Percentiles rank a stretch among this genome's conserved stretches.
Conservation (phyloP, 495 filamentous ascomycete genomes). For the Cercophora samala region DNA sequence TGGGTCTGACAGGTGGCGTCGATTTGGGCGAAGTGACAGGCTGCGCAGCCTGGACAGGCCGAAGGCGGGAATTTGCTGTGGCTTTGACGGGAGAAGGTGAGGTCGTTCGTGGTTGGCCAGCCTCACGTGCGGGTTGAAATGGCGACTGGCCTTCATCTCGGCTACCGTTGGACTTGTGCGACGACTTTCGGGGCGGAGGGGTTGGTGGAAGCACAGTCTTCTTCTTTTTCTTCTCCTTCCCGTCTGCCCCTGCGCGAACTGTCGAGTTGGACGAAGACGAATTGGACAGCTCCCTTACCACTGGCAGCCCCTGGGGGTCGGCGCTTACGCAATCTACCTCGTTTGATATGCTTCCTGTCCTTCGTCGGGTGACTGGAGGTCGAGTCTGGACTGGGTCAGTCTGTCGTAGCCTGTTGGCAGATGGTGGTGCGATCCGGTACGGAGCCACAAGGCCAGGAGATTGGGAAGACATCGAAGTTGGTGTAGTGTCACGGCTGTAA, state of each 20-base stretch:
- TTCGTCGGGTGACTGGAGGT: conserved; percentile 64
- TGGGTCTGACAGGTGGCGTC: conserved; percentile 62
- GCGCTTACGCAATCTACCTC: conserved; percentile 47
- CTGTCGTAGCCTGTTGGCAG: conserved; percentile 55
- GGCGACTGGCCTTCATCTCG: conserved; percentile 35
- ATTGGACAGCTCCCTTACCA: conserved; percentile 60
- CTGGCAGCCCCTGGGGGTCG: conserved; percentile 57
- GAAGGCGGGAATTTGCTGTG: conserved; percentile 32
- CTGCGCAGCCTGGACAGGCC: conserved; percentile 25
- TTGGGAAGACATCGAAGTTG: conserved; percentile 94
- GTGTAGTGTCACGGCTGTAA: conserved; percentile 89
- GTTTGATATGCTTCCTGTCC: conserved; percentile 51
- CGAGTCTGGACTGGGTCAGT: conserved; percentile 57
- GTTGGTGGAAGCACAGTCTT: conserved; percentile 53
- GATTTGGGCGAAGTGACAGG: conserved; percentile 33
- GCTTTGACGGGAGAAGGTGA: conserved; percentile 34
- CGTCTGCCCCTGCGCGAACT: conserved; percentile 43
- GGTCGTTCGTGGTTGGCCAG: conserved; percentile 31
- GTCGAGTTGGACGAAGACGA: conserved; percentile 60
- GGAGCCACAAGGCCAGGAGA: conserved; percentile 72
- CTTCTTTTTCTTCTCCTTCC: conserved; percentile 47
- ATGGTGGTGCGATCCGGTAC: conserved; percentile 51
- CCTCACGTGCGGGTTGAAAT: conserved; percentile 30
- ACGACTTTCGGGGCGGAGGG: conserved; percentile 62
- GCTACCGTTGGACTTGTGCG: conserved; percentile 51